A percentile compares a stretch with the other conserved stretches of the same genome.
Evolutionary conservation across 371 early-diverging fungal genomes (phyloP).

Genomic region (Mucor piriformis): DNA sequence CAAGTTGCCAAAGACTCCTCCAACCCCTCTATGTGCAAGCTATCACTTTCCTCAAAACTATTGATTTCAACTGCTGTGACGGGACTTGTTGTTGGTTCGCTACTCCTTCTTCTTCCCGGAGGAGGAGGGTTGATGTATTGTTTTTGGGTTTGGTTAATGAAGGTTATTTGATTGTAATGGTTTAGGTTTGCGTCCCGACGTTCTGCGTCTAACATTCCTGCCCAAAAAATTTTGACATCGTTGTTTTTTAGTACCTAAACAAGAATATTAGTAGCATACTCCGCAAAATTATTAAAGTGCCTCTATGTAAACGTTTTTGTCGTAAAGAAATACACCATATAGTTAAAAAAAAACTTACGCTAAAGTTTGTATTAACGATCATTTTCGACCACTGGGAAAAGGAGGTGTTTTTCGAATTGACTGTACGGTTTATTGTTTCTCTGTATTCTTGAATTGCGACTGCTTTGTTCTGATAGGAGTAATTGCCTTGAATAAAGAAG

Average conservation of each 20-base stretch:
- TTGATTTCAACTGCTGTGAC: conserved; percentile 2
- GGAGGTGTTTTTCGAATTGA: conserved; percentile 11
- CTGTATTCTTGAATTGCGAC: conserved; percentile 6
- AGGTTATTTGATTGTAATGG: conserved; percentile 10
- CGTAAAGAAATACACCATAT: too few relatives aligned
- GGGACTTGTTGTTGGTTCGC: neutral
- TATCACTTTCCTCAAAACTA: conserved; percentile 5
- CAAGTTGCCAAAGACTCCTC: conserved; percentile 6
- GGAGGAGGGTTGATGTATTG: conserved; percentile 8
- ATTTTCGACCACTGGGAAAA: conserved; percentile 9
- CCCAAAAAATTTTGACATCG: conserved; percentile 13
- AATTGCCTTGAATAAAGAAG: conserved; percentile 16
- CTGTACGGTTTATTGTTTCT: conserved; percentile 7
- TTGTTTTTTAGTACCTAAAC: conserved; percentile 13
- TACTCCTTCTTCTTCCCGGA: conserved; percentile 10
- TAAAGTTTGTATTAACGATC: conserved; percentile 12
- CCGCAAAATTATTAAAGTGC: neutral
- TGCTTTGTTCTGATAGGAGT: conserved; percentile 6
- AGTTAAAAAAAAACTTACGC: conserved; percentile 15
- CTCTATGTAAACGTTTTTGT: too few relatives aligned
- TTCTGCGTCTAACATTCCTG: conserved; percentile 12
- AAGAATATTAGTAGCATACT: conserved; percentile 16
- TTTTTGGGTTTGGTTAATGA: conserved; percentile 10
- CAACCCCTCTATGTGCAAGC: neutral
- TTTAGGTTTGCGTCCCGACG: conserved; percentile 1